Evolutionary conservation across 2,329 filamentous ascomycete genomes (phyloP).

Genomic region (Penicillium frequentans): DNA sequence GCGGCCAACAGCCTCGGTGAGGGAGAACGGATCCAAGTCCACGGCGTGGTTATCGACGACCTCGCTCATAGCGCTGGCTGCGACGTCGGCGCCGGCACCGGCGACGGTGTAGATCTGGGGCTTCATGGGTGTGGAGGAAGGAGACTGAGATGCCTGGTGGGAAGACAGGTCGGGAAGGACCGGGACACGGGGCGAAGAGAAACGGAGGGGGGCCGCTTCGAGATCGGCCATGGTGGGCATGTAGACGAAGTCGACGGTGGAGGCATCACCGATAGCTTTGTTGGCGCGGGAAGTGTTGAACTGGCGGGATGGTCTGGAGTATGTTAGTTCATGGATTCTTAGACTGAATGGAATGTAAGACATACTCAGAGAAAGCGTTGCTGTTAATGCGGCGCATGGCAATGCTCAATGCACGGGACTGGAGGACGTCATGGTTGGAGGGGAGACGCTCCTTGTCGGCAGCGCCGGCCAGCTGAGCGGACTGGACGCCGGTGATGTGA

Average conservation of each 20-base stretch:
- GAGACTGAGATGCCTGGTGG: slow-evolving; percentile 25
- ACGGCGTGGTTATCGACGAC: slow-evolving; percentile 57
- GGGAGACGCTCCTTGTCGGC: slow-evolving; percentile 53
- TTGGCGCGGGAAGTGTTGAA: slow-evolving; percentile 63
- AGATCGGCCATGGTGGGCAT: slow-evolving; percentile 54
- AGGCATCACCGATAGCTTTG: slow-evolving; percentile 58
- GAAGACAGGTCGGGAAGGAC: slow-evolving; percentile 47
- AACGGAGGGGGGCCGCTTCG: slow-evolving; percentile 35
- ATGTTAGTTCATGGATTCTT: not conserved
- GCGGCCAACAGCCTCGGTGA: slow-evolving; percentile 52
- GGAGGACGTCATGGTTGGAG: slow-evolving; percentile 53
- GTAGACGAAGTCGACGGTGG: slow-evolving; percentile 64
- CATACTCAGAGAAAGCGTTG: slow-evolving; percentile 41
- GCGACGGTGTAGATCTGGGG: slow-evolving; percentile 58
- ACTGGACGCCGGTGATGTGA: slow-evolving; percentile 61
- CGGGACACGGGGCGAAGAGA: slow-evolving; percentile 48
- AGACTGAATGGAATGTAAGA: slow-evolving; percentile 6
- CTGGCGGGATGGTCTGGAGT: slow-evolving; percentile 50
- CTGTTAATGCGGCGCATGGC: slow-evolving; percentile 51
- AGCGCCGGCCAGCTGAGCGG: slow-evolving; percentile 52
- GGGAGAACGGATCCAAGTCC: slow-evolving; percentile 57
- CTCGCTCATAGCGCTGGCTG: slow-evolving; percentile 58
- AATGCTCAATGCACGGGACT: slow-evolving; percentile 56
- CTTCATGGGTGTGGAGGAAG: slow-evolving; percentile 47
- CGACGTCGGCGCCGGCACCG: slow-evolving; percentile 41